Evolutionary conservation across 208 protist species (phyloP).

Genomic region (Jaenimonas drosophilae): DNA sequence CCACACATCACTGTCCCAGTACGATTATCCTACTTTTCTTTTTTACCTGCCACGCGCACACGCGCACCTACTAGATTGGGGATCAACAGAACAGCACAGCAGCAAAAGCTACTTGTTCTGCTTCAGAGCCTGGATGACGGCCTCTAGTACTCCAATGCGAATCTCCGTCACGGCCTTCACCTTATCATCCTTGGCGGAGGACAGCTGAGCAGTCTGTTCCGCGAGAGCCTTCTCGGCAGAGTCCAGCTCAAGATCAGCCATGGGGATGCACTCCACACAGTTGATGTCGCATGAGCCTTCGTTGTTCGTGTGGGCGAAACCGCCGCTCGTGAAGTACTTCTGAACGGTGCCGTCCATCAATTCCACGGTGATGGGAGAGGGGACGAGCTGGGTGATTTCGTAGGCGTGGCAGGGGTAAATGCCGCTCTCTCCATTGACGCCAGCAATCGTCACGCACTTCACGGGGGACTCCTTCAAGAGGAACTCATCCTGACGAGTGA

Average conservation of each 20-base stretch:
- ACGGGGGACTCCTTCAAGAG: constrained; percentile 67
- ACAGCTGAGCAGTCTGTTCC: constrained; percentile 46
- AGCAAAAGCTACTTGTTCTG: constrained; percentile 14
- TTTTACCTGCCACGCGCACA: too few species aligned
- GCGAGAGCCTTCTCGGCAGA: constrained; percentile 75
- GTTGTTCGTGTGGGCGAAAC: constrained; percentile 89
- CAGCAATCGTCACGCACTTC: constrained; percentile 75
- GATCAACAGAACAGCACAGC: not conserved
- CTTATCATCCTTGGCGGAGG: constrained; percentile 71
- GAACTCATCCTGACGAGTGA: constrained; percentile 89
- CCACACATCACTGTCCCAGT: too few species aligned
- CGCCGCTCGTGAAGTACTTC: constrained; percentile 83
- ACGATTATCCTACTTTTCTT: too few species aligned
- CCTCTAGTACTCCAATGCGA: constrained; percentile 67
- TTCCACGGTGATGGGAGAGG: constrained; percentile 67
- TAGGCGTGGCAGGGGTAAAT: constrained; percentile 86
- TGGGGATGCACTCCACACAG: constrained; percentile 79
- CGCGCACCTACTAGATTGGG: too few species aligned
- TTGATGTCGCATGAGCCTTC: constrained; percentile 88
- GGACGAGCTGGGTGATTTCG: constrained; percentile 73
- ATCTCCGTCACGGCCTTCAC: constrained; percentile 73
- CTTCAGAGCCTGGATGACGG: constrained; percentile 58
- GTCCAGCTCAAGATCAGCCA: constrained; percentile 68
- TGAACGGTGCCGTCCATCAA: constrained; percentile 54
- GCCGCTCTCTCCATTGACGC: constrained; percentile 73